These are phyloP conservation scores for Barnettozyma pratensis DNA, from an alignment of 805 yeast genomes.

Conservation along the genomic window DNA sequence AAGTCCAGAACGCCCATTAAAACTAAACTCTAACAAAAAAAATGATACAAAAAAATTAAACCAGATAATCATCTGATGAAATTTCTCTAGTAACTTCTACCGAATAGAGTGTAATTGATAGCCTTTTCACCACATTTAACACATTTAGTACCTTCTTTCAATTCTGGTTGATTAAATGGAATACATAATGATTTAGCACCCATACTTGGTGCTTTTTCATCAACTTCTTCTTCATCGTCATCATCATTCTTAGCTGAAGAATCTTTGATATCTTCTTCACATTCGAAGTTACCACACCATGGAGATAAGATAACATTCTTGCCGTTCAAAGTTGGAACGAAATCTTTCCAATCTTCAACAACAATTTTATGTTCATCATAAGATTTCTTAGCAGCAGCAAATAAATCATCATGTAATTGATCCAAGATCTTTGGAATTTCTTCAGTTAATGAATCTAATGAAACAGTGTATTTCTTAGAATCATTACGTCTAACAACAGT, in stretches of 20 bases:
- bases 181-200: constrained; percentile 98
- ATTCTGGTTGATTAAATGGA: constrained; percentile 86
- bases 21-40: too few relatives aligned
- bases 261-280: constrained; percentile 97
- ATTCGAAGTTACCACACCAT: constrained; percentile 93
- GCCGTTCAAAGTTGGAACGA: constrained; percentile 85
- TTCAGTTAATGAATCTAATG: constrained; percentile 58
- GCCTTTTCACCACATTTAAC: constrained; percentile 79
- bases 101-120: constrained; percentile 85
- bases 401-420: constrained; percentile 72
- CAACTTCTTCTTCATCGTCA: constrained; percentile 66
- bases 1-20: neutral
- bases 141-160: constrained; percentile 79
- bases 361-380: constrained; percentile 79
- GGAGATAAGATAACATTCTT: constrained; percentile 91
- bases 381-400: constrained; percentile 69
- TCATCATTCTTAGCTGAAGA: constrained; percentile 65
- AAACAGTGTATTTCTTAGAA: constrained; percentile 65
- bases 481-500: constrained; percentile 92
- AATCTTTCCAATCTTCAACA: constrained; percentile 85
- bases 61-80: too few relatives aligned
- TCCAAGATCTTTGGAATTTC: constrained; percentile 75
- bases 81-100: constrained; percentile 74
- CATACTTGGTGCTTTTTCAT: constrained; percentile 97
- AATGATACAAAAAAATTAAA: too few relatives aligned